A percentile compares a stretch with the other conserved stretches of the same genome.
These are phyloP conservation scores for Boletus subparvulus DNA, from an alignment of 768 basidiomycete species.

Conservation along the genomic window DNA sequence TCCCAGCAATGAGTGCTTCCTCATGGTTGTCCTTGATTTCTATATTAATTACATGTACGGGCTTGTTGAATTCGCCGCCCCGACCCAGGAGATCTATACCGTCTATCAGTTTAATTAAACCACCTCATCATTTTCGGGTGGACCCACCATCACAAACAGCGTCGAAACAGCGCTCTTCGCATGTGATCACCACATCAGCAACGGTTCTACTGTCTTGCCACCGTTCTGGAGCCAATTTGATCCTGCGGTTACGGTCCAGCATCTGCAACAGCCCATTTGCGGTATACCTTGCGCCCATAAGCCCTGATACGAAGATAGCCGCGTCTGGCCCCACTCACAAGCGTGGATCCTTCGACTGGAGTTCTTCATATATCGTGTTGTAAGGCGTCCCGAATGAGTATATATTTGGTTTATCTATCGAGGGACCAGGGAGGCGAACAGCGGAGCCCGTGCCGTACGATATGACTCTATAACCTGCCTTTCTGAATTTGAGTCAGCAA, in stretches of 20 bases:
- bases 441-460: conserved; percentile 97
- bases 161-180: conserved; percentile 98
- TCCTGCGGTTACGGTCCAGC: conserved; percentile 91
- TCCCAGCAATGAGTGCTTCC: conserved; percentile 94
- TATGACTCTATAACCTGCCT: conserved; percentile 88
- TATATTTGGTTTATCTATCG: conserved; percentile 97
- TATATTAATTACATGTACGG: conserved; percentile 95
- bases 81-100: conserved; percentile 73
- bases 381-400: conserved; percentile 97
- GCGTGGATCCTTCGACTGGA: conserved; percentile 76
- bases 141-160: conserved; percentile 93
- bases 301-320: conserved; percentile 5
- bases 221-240: conserved; percentile 91
- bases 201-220: conserved; percentile 92
- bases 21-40: conserved; percentile 99
- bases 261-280: conserved; percentile 93
- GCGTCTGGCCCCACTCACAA: conserved; percentile 53
- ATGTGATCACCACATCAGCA: conserved; percentile 97
- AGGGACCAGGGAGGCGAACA: conserved; percentile 92
- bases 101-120: conserved; percentile 12
- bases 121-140: conserved; percentile 6
- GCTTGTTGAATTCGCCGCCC: conserved; percentile 90
- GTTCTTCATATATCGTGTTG: conserved; percentile 90
- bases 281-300: conserved; percentile 62
- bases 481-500: conserved; percentile 47